Percentiles rank a stretch among this genome's conserved stretches.
These are phyloP conservation scores for Guadua angustifolia DNA, from an alignment of 176 grass and related monocot genomes.

Conservation along the genomic window DNA sequence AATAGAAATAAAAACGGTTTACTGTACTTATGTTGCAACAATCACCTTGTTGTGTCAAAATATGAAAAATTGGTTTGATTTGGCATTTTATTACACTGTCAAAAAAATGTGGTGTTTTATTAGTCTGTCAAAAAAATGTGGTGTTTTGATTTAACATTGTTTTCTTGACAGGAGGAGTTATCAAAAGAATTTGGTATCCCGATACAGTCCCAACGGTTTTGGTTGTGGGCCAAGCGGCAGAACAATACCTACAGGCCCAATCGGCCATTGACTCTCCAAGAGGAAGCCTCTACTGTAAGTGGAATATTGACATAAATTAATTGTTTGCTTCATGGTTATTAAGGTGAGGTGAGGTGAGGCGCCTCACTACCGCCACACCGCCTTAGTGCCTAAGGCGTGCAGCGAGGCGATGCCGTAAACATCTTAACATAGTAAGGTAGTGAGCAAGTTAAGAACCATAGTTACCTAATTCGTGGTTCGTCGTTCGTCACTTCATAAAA, in stretches of 20 bases:
- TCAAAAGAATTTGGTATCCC: constrained; percentile 64
- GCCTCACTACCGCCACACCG: too few relatives aligned
- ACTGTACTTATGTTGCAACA: constrained; percentile 9
- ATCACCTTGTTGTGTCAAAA: constrained; percentile 15
- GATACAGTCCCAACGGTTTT: constrained; percentile 66
- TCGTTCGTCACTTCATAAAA: too few relatives aligned
- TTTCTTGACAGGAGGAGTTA: constrained; percentile 61
- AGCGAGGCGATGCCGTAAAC: too few relatives aligned
- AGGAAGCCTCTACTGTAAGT: constrained; percentile 66
- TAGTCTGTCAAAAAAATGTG: not conserved
- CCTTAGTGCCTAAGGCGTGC: too few relatives aligned
- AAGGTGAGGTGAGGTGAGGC: too few relatives aligned
- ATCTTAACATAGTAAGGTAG: too few relatives aligned
- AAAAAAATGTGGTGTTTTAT: not conserved
- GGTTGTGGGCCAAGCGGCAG: constrained; percentile 71
- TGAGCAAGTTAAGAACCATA: too few relatives aligned
- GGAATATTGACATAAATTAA: constrained; percentile 4
- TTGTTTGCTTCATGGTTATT: not conserved
- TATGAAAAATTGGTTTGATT: not conserved
- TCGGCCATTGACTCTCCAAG: constrained; percentile 52
- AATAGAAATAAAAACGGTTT: not conserved
- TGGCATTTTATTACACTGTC: not conserved
- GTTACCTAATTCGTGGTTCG: too few relatives aligned
- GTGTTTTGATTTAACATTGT: constrained; percentile 17
- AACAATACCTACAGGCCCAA: constrained; percentile 61